Conservation (phyloP, 345 rosid species). For the Eucalyptus regnans region DNA sequence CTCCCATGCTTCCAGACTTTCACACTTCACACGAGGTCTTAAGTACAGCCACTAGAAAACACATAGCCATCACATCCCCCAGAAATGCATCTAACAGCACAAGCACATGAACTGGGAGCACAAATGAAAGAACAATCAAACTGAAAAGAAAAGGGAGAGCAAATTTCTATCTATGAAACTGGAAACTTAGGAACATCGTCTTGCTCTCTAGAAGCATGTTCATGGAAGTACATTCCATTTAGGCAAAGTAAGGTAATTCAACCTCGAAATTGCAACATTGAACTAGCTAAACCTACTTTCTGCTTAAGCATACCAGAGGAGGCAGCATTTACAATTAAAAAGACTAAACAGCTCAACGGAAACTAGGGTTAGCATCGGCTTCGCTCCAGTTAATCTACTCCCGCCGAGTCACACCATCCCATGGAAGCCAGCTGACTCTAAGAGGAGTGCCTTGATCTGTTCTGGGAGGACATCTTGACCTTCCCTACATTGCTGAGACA, state of each 20-base stretch:
- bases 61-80: background rate
- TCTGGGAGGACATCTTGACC: slow-evolving; percentile 78
- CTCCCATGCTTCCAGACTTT: background rate
- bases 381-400: background rate
- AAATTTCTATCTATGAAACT: background rate
- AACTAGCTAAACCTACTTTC: background rate
- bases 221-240: background rate
- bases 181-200: background rate
- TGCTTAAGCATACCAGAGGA: background rate
- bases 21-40: background rate
- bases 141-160: background rate
- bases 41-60: background rate
- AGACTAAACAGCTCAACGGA: background rate
- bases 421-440: slow-evolving; percentile 74
- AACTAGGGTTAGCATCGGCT: background rate
- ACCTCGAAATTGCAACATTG: background rate
- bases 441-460: slow-evolving; percentile 85
- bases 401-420: background rate
- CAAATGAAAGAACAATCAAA: background rate
- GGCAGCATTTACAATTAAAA: background rate
- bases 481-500: slow-evolving; percentile 77
- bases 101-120: background rate
- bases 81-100: background rate
- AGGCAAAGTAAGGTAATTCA: background rate
- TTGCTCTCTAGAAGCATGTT: background rate